Base-by-base conservation (phyloP, 108 stramenopile species). In the Conticribra weissflogii region DNA sequence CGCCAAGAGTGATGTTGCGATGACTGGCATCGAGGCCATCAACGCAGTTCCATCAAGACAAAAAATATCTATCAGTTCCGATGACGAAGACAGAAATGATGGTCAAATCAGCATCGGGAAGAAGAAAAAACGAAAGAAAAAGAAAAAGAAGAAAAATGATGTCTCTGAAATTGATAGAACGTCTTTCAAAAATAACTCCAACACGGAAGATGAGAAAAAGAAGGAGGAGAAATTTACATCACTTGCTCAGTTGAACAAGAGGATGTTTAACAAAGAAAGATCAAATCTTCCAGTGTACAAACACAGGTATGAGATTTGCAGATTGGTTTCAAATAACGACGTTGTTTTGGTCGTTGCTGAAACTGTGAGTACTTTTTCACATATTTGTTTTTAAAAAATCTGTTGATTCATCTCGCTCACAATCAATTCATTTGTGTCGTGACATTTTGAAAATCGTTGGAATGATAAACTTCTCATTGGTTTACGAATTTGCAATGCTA, bases 281-380 rank as follows among this genome's bases (percentile, higher is more conserved):
- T 46, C 44, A 24, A 79, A 72, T 56, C 44, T 94, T 8, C 92
- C 92, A 0, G 92, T 94, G 25, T 91, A 87, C 74, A 63, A 75
- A 62, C 78, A 80, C 56, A 71, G 84, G 45, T 30, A 61, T 17
- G 76, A 89, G 51, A 74, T 94, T 28, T 74, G 78, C 28, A 29
- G 81, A 47, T 52, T 72, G 33, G 59, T 91, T 5, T 29, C 41
- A 3, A 63, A 84, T 2, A 78, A 88, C 49, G 81, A 88, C 52
- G 87, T 90, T 23, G 63, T 89, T 23, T 60, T 94, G 33, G 81
- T 91, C 3, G 79, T 88, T 15, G 88, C 90, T 15, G 88, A 90
- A 66, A 94, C 93, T 0, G 74, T 75, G 48, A 71, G 70, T 3
- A 1, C 46, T 27, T 9, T 34, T 45, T 44, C 27, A 16, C 21